phyloP scores from a whole-genome alignment of 2,329 filamentous ascomycete genomes.

The Thelonectria rubi region DNA sequence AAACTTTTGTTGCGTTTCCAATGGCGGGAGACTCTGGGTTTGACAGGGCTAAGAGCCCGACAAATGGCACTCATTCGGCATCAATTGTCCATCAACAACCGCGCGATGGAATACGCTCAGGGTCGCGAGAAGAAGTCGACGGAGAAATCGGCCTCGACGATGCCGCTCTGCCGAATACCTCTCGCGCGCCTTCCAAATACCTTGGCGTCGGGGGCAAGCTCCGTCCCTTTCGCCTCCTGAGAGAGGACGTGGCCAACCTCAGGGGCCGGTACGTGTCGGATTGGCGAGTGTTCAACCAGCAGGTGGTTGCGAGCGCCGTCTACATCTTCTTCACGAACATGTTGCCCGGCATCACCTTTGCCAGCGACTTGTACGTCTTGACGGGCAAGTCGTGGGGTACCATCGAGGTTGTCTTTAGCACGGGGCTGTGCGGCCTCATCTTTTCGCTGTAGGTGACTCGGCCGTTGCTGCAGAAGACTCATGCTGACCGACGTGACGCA shows the following conservation, averaged over 20 bases:
- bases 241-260: conserved; percentile 58
- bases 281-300: conserved; percentile 69
- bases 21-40: neutral
- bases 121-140: conserved; percentile 11
- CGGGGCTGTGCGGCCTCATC: conserved; percentile 69
- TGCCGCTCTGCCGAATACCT: neutral
- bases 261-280: conserved; percentile 60
- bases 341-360: conserved; percentile 73
- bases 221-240: conserved; percentile 62
- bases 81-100: conserved; percentile 23
- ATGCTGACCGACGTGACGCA: neutral
- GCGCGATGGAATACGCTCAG: conserved; percentile 21
- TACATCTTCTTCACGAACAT: conserved; percentile 75
- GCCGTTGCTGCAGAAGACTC: too few relatives aligned
- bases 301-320: conserved; percentile 69
- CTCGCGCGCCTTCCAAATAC: conserved; percentile 26
- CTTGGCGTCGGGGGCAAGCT: conserved; percentile 54
- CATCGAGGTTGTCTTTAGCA: conserved; percentile 73
- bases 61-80: neutral
- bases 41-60: neutral
- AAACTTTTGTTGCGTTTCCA: neutral
- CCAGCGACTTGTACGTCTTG: conserved; percentile 69
- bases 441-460: conserved; percentile 63
- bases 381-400: conserved; percentile 72
- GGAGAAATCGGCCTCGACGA: neutral